Evolutionary conservation across 805 yeast species (phyloP).

Genomic region (Sugiyamaella americana): DNA sequence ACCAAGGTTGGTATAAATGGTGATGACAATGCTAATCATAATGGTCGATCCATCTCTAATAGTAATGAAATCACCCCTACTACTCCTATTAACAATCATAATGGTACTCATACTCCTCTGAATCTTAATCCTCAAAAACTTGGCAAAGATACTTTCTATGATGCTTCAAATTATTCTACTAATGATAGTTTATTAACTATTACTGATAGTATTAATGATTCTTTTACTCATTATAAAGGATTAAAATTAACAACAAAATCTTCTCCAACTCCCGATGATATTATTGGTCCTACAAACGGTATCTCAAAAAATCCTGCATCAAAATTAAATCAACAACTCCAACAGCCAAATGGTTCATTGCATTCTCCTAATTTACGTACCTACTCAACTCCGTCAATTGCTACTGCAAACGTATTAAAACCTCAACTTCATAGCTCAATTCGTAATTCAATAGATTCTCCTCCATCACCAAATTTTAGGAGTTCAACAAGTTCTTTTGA

Average conservation of each 20-base stretch:
- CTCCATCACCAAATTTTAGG: not conserved
- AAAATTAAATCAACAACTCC: not conserved
- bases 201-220: not conserved
- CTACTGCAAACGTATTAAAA: constrained; percentile 1
- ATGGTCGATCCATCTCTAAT: too few species aligned
- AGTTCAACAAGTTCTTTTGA: not conserved
- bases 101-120: too few species aligned
- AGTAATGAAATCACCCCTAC: too few species aligned
- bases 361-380: not conserved
- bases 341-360: not conserved
- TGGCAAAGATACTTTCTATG: not conserved
- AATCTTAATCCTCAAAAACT: too few species aligned
- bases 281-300: not conserved
- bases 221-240: not conserved
- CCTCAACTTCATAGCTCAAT: not conserved
- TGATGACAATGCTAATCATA: not conserved
- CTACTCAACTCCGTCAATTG: constrained; percentile 1
- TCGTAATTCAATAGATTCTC: not conserved
- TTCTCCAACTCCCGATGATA: not conserved
- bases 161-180: not conserved
- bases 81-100: too few species aligned
- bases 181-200: not conserved
- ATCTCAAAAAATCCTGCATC: not conserved
- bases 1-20: not conserved
- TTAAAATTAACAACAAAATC: not conserved